Percentiles rank a stretch among this genome's conserved stretches.
phyloP scores from a whole-genome alignment of 371 early-diverging fungal genomes.

The Mortierella sp. region DNA sequence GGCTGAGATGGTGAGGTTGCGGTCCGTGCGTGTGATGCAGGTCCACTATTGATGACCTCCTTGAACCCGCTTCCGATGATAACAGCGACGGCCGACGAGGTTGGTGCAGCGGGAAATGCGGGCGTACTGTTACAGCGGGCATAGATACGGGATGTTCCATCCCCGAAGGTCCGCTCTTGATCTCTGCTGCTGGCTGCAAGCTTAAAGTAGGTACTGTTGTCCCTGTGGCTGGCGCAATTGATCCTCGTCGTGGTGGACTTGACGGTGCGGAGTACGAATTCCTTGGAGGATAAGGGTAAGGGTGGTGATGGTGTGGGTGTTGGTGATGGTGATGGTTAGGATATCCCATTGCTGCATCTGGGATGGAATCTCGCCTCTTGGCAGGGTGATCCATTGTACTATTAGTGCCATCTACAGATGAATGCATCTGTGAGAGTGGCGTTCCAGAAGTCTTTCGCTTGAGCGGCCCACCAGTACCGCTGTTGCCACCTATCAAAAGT shows the following conservation, averaged over 20 bases:
- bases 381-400: constrained; percentile 28
- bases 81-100: constrained; percentile 49
- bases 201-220: constrained; percentile 29
- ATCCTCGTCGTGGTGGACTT: constrained; percentile 63
- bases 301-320: constrained; percentile 23
- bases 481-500: constrained; percentile 18
- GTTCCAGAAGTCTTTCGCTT: constrained; percentile 49
- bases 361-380: constrained; percentile 51
- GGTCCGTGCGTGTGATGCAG: constrained; percentile 29
- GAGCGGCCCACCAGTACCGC: constrained; percentile 27
- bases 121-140: constrained; percentile 14
- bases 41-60: constrained; percentile 45
- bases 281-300: constrained; percentile 53
- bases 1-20: constrained; percentile 11
- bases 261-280: constrained; percentile 70
- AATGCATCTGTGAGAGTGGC: constrained; percentile 54
- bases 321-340: constrained; percentile 6
- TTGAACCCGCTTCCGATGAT: constrained; percentile 28
- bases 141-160: constrained; percentile 9
- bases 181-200: constrained; percentile 50
- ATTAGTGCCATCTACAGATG: constrained; percentile 12
- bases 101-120: constrained; percentile 44
- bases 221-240: constrained; percentile 29
- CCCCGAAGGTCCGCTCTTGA: constrained; percentile 23
- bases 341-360: constrained; percentile 25